Base-by-base conservation (phyloP, 176 grass and related monocot genomes). In the Luzula sylvatica region DNA sequence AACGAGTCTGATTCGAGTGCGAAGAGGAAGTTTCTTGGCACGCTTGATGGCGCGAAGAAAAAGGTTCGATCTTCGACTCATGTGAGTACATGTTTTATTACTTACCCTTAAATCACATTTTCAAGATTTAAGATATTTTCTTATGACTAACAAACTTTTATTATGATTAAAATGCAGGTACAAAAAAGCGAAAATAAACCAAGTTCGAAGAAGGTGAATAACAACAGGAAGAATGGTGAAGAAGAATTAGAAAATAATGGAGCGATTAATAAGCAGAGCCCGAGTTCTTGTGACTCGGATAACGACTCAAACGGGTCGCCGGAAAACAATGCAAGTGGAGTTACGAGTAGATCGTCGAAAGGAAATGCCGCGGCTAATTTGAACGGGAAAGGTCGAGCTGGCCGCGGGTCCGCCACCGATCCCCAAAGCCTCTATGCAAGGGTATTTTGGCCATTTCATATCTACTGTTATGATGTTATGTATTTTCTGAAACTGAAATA, bases 391-490 rank as follows among this genome's bases (percentile, higher is more conserved):
- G 25, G 49, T 44, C 72, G 54, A 71, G 71, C 82, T 21, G 67
- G 71, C 3, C 72, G 79, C 38, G 44, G 75, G 3, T 71, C 78
- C 1, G 75, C 64, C 16, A 76, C 71, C 1, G 55, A 76, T 52
- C 71, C 74, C 1, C 87, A 94, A 67, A 87, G 82, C 64, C 53
- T 94, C 6, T 83, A 94, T 25, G 82, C 82, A 53, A 87, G 75
- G 75, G 82, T 94, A 50, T 6, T 12, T 46, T 57, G 30, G 9
- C 40, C 43, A 30, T 38, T 20, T 59, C 7, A 23, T 4, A 20
- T 46, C 1, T 35, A 21, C 17, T 8, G 9, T 23, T 4, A 30
- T 29, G 21, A 15, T 15, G 8, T 1, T 8, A 7, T 18, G 18
- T 41, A 19, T 27, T 11, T 26, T 20, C 5, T 13, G 15, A 47